A percentile compares a stretch with the other conserved stretches of the same genome.
Evolutionary conservation across 2,329 filamentous ascomycete species (phyloP).

Genomic region (Seiridium unicorne): DNA sequence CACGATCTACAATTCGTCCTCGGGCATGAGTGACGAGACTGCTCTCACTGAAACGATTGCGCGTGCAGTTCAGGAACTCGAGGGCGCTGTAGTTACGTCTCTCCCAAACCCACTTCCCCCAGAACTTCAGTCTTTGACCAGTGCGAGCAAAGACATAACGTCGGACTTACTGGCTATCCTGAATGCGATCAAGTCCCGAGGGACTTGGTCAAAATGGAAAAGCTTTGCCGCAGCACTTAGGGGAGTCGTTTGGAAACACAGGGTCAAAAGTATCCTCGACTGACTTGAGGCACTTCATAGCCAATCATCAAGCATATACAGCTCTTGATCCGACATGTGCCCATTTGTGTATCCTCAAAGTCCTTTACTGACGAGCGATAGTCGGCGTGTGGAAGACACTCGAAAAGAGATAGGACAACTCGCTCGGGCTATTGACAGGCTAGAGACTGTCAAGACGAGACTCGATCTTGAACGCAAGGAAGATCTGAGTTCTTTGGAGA

Average conservation of each 20-base stretch:
- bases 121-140: background rate
- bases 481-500: background rate
- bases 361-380: background rate
- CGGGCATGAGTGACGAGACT: background rate
- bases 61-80: background rate
- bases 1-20: background rate
- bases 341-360: background rate
- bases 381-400: background rate
- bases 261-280: background rate
- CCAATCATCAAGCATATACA: background rate
- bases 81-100: background rate
- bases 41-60: background rate
- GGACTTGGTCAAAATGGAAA: background rate
- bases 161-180: background rate
- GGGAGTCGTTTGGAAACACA: background rate
- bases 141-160: background rate
- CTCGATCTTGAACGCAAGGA: background rate
- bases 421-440: accelerated
- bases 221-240: background rate
- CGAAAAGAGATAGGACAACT: background rate
- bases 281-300: background rate
- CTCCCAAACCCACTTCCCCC: background rate
- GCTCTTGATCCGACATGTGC: background rate
- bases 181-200: background rate
- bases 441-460: background rate